Percentiles rank a stretch among this genome's conserved stretches.
Evolutionary conservation across 371 early-diverging fungal genomes (phyloP).

Genomic region (Apophysomyces trapeziformis): DNA sequence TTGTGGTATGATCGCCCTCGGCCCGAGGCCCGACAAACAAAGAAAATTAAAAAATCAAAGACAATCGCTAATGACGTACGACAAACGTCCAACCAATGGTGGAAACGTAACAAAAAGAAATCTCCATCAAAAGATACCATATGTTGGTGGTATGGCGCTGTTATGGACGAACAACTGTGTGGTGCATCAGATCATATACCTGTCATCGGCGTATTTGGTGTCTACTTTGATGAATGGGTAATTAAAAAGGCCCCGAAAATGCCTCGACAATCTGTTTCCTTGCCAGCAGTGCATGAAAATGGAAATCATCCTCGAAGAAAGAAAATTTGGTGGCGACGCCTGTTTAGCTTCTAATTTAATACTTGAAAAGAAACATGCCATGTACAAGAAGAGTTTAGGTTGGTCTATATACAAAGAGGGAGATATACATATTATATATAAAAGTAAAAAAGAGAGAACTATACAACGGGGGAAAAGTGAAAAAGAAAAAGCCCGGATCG

Average conservation of each 20-base stretch:
- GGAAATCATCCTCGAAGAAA: constrained; percentile 11
- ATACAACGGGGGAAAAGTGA: background rate
- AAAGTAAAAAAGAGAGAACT: too few species aligned
- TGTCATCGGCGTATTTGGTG: constrained; percentile 61
- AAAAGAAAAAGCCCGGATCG: background rate
- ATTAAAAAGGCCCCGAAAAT: constrained; percentile 5
- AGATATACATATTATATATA: background rate
- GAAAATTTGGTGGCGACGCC: constrained; percentile 16
- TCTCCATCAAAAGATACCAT: constrained; percentile 19
- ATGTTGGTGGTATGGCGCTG: constrained; percentile 44
- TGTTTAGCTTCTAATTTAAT: constrained; percentile 6
- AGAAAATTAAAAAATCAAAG: constrained; percentile 1
- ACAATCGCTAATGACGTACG: background rate
- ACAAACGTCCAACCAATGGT: constrained; percentile 11
- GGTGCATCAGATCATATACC: constrained; percentile 63
- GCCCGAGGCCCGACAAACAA: constrained; percentile 5
- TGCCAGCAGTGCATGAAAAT: constrained; percentile 13
- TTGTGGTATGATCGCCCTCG: constrained; percentile 58
- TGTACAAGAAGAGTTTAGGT: constrained; percentile 3
- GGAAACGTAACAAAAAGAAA: constrained; percentile 12
- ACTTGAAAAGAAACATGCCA: background rate
- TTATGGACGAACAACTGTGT: constrained; percentile 33
- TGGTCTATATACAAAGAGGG: constrained; percentile 2
- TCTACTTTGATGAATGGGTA: constrained; percentile 51
- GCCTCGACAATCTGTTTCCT: constrained; percentile 13